Conservation (phyloP, 352 stramenopile genomes). For the Plasmopara halstedii region DNA sequence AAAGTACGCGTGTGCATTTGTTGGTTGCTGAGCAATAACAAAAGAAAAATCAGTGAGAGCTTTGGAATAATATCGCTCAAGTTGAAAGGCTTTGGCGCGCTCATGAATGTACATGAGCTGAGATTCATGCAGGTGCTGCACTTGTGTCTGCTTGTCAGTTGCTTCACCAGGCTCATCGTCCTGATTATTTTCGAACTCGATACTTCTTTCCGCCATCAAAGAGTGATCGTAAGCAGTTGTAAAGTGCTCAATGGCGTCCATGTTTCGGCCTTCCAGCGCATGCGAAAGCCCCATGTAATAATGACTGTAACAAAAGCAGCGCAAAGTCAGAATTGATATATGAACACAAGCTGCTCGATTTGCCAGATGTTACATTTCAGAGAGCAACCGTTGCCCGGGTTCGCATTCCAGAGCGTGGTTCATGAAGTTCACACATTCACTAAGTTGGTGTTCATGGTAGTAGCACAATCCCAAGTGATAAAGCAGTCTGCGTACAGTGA, state of each 20-base stretch:
- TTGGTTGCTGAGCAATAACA: conserved; percentile 61
- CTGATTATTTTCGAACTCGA: conserved; percentile 13
- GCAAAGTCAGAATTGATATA: background rate
- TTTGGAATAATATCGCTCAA: conserved; percentile 63
- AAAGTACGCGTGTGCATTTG: conserved; percentile 80
- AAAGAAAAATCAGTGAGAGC: conserved; percentile 66
- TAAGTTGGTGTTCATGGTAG: too few relatives aligned
- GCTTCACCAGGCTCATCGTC: conserved; percentile 3
- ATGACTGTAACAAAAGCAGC: conserved; percentile 25
- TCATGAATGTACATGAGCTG: conserved; percentile 57
- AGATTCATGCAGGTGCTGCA: conserved; percentile 17
- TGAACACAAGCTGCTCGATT: background rate
- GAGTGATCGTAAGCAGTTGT: conserved; percentile 30
- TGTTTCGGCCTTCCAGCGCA: conserved; percentile 39
- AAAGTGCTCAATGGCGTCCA: conserved; percentile 64
- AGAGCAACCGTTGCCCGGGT: too few relatives aligned
- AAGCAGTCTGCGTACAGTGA: too few relatives aligned
- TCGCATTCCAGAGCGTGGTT: too few relatives aligned
- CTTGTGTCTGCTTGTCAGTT: conserved; percentile 10
- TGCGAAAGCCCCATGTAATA: conserved; percentile 65
- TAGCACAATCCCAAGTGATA: too few relatives aligned
- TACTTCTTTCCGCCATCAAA: conserved; percentile 5
- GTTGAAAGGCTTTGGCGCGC: conserved; percentile 66
- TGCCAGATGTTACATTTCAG: conserved; percentile 43
- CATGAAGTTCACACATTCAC: too few relatives aligned